Percentiles rank a stretch among this genome's conserved stretches.
These are phyloP conservation scores for Thraustochytrium sp. DNA, from an alignment of 352 stramenopile genomes.

Conservation along the genomic window DNA sequence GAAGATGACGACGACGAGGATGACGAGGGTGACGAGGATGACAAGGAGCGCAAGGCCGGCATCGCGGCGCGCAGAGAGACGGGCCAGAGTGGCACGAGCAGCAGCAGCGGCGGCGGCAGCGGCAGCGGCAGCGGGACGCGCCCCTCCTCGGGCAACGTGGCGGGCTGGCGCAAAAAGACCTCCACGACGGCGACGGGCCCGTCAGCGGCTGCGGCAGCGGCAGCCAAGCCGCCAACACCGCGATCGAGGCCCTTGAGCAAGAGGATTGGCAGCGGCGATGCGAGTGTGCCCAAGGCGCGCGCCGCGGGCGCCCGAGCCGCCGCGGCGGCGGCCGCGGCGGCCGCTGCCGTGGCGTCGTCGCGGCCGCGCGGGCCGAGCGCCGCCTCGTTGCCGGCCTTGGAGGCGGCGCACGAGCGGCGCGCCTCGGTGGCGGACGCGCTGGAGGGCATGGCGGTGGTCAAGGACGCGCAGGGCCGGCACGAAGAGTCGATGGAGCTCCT, in stretches of 20 bases:
- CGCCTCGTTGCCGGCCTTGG: neutral
- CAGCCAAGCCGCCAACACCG: neutral
- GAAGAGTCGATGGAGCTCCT: neutral
- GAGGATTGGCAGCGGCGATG: neutral
- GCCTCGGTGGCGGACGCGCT: neutral
- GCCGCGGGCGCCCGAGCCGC: no score
- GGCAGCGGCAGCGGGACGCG: no score
- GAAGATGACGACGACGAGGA: no score
- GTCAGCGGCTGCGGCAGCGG: neutral
- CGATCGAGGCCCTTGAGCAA: neutral
- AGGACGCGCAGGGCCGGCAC: neutral
- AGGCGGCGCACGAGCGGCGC: neutral
- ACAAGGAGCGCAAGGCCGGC: no score
- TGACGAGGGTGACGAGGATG: no score
- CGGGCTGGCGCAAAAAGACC: neutral
- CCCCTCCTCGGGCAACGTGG: no score
- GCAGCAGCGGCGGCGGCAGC: no score
- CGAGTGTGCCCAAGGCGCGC: neutral
- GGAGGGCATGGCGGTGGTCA: neutral
- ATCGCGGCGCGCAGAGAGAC: no score
- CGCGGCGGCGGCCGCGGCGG: no score
- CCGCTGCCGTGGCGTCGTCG: neutral
- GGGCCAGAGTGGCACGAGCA: no score
- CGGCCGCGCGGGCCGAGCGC: neutral
- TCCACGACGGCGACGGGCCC: neutral